Conservation (phyloP, 192 early-diverging fungal species). For the Rhizophagus prolifer region DNA sequence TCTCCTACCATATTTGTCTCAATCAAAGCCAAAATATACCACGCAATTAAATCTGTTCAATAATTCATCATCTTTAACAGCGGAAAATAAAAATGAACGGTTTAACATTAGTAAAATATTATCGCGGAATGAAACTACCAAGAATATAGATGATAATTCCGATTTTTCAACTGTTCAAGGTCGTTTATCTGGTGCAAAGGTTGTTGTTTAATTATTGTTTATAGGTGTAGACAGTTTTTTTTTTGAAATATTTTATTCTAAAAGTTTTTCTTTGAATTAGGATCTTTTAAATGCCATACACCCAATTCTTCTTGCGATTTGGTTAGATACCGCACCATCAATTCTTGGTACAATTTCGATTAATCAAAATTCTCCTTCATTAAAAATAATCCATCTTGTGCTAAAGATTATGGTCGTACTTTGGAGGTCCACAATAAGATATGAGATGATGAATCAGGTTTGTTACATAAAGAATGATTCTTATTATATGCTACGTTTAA, state of each 20-base stretch:
- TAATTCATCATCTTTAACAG: slow-evolving; percentile 18
- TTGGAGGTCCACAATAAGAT: slow-evolving; percentile 58
- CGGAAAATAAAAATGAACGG: slow-evolving; percentile 4
- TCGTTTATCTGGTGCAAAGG: slow-evolving; percentile 35
- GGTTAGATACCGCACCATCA: slow-evolving; percentile 73
- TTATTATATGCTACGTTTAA: slow-evolving; percentile 7
- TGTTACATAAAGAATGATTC: slow-evolving; percentile 22
- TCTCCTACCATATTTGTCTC: slow-evolving; percentile 31
- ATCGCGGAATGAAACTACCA: neutral
- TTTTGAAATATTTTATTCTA: no score
- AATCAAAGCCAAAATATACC: slow-evolving; percentile 8
- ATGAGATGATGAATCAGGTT: slow-evolving; percentile 34
- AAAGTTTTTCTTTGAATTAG: neutral
- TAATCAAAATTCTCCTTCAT: slow-evolving; percentile 50
- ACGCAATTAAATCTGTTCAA: slow-evolving; percentile 37
- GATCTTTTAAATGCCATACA: slow-evolving; percentile 35
- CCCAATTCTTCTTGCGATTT: slow-evolving; percentile 71
- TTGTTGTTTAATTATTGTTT: no score
- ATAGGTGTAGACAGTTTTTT: no score
- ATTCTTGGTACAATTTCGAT: slow-evolving; percentile 56
- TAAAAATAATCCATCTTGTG: slow-evolving; percentile 62
- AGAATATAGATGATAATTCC: neutral
- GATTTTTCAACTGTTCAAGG: slow-evolving; percentile 28
- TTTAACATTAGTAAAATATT: neutral
- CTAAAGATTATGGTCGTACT: slow-evolving; percentile 68